A percentile compares a stretch with the other conserved stretches of the same genome.
These are phyloP conservation scores for Neostapfia colusana DNA, from an alignment of 176 grass and related monocot species.

Conservation along the genomic window DNA sequence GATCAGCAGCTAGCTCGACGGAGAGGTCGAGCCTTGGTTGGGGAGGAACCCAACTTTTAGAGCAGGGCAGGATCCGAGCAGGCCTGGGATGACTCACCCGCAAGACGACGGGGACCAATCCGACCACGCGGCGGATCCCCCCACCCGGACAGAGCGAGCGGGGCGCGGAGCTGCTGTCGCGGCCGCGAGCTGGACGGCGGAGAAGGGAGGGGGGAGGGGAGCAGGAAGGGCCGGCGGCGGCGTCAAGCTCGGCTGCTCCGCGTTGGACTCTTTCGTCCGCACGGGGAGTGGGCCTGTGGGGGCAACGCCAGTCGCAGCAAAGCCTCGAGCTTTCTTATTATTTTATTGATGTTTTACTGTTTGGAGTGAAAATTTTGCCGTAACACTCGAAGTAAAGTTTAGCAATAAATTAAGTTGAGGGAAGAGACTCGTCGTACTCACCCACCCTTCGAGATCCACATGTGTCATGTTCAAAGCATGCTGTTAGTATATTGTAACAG, in stretches of 20 bases:
- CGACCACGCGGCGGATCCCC: background rate
- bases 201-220: no score
- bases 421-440: slow-evolving; percentile 41
- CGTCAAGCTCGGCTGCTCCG: background rate
- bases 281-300: background rate
- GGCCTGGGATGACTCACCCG: background rate
- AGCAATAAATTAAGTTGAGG: no score
- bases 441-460: slow-evolving; percentile 57
- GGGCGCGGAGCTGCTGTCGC: no score
- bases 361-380: no score
- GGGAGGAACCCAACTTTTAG: background rate
- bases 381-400: no score
- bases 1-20: background rate
- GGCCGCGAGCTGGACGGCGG: no score
- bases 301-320: background rate
- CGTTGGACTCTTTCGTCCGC: no score
- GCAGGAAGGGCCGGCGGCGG: background rate
- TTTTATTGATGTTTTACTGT: no score
- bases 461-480: slow-evolving; percentile 31
- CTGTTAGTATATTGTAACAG: slow-evolving; percentile 12
- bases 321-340: background rate
- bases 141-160: no score
- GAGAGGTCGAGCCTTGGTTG: background rate
- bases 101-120: no score
- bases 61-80: background rate